These are phyloP conservation scores for Lycium barbarum DNA, from an alignment of 257 asterid species.

Conservation along the genomic window DNA sequence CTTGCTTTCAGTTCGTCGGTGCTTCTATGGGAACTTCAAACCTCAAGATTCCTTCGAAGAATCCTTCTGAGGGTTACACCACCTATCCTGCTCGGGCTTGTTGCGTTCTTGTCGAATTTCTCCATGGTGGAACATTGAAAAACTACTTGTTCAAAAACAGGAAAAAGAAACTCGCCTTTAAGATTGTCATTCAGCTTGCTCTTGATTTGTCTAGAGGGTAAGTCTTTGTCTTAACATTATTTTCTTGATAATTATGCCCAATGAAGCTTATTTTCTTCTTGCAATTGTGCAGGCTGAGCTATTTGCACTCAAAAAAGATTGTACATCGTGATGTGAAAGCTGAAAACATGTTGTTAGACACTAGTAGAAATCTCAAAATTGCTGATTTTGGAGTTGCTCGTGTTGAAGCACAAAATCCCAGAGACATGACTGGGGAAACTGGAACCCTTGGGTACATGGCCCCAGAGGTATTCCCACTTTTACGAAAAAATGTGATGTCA, in stretches of 20 bases:
- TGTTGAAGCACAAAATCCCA: constrained; percentile 91
- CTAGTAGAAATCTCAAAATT: constrained; percentile 63
- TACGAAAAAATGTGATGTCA: neutral
- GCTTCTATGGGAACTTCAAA: constrained; percentile 97
- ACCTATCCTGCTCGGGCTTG: constrained; percentile 86
- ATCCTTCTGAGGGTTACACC: constrained; percentile 74
- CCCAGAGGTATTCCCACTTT: constrained; percentile 70
- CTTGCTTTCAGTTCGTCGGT: constrained; percentile 67
- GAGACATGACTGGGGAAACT: constrained; percentile 97
- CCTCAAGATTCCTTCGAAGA: constrained; percentile 82
- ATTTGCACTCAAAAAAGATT: constrained; percentile 82
- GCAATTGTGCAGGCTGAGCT: constrained; percentile 65
- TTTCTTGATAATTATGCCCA: neutral
- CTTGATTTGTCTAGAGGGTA: constrained; percentile 90
- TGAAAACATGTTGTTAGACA: constrained; percentile 84
- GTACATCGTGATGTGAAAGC: constrained; percentile 97
- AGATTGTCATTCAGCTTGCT: constrained; percentile 81
- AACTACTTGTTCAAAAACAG: constrained; percentile 71
- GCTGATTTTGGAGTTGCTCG: constrained; percentile 98
- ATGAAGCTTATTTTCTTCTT: neutral
- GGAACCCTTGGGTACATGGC: constrained; percentile 99
- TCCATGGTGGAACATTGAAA: constrained; percentile 82
- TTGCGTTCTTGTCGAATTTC: constrained; percentile 86
- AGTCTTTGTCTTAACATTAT: neutral
- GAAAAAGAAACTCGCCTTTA: constrained; percentile 81